Evolutionary conservation across 2,329 filamentous ascomycete genomes (phyloP), one percentile per base, ranked within the genome.

Genomic region (Ascochyta viciae-villosae): DNA sequence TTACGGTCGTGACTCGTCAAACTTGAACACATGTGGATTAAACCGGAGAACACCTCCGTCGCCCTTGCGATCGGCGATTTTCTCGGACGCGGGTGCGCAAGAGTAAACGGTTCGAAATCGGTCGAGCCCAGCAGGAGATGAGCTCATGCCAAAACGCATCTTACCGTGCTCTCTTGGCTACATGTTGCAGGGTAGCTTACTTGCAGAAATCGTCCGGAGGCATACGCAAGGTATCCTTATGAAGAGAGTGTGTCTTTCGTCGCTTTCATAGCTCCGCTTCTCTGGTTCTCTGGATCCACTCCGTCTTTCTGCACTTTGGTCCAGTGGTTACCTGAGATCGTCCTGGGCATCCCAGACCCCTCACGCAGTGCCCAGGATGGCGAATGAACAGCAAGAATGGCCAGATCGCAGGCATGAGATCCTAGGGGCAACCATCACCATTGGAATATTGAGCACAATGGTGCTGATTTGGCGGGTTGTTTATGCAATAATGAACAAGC

Each of bases 391-490:
- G 26, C 50, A 51, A 46, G 54, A 58, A 41, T 65, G 61, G 59
- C 60, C 65, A 8, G 47, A 70, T 34, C 64, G 61, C 10, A 44
- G 54, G 24, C 10, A 46, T 12, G 48, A 62, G 5, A 63, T 71
- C n/a, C 13, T 71, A 16, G 48, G 46, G 1, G 50, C 63, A 12
- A 62, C 60, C 2, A 51, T 55, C 23, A 58, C 45, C 3, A 54
- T 71, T 5, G 60, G 56, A 24, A 27, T 59, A 16, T 38, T 70
- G 10, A 64, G 60, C 33, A 67, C 61, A 2, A 2, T 47, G 1
- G 15, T 68, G 24, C 35, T 68, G 9, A 23, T 59, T 29, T 71
- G 68, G 67, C 60, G 67, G 50, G 47, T 69, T 6, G 43, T 60
- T 2, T 67, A 69, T 40, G 62, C 62, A 24, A 31, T 67, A 3